Evolutionary conservation across 345 rosid genomes (phyloP).

Genomic region (Raphanus sativus): DNA sequence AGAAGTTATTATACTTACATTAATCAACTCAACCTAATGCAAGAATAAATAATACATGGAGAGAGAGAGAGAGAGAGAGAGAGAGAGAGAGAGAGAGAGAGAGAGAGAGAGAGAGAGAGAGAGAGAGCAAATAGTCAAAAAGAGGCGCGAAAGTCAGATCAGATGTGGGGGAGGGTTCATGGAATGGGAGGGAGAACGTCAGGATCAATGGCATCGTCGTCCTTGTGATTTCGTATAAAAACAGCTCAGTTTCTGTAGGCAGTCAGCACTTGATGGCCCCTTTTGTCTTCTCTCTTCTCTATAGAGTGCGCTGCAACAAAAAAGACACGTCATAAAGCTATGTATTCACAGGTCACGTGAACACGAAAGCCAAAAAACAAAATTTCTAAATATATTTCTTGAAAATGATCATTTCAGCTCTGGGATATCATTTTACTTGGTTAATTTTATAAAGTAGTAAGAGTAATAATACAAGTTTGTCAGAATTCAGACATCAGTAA

Average conservation of each 20-base stretch:
- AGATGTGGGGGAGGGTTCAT: slow-evolving; percentile 16
- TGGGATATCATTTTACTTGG: background rate
- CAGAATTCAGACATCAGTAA: slow-evolving; percentile 27
- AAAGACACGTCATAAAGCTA: slow-evolving; percentile 35
- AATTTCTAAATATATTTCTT: background rate
- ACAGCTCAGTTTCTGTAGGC: slow-evolving; percentile 20
- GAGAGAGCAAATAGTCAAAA: slow-evolving; percentile 17
- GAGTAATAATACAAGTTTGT: slow-evolving; percentile 3
- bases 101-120: background rate
- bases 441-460: background rate
- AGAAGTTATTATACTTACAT: too few relatives aligned
- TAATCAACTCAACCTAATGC: too few relatives aligned
- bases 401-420: slow-evolving; percentile 26
- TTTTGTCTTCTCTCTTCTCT: slow-evolving; percentile 21
- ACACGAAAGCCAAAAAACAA: slow-evolving; percentile 24
- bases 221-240: slow-evolving; percentile 21
- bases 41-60: too few relatives aligned
- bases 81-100: too few relatives aligned
- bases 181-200: slow-evolving; percentile 15
- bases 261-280: slow-evolving; percentile 32
- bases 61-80: too few relatives aligned
- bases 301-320: slow-evolving; percentile 8
- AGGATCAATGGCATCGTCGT: slow-evolving; percentile 19
- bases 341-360: slow-evolving; percentile 28
- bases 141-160: slow-evolving; percentile 41